Conservation (phyloP, 2,329 filamentous ascomycete genomes). For the Penicillium italicum region DNA sequence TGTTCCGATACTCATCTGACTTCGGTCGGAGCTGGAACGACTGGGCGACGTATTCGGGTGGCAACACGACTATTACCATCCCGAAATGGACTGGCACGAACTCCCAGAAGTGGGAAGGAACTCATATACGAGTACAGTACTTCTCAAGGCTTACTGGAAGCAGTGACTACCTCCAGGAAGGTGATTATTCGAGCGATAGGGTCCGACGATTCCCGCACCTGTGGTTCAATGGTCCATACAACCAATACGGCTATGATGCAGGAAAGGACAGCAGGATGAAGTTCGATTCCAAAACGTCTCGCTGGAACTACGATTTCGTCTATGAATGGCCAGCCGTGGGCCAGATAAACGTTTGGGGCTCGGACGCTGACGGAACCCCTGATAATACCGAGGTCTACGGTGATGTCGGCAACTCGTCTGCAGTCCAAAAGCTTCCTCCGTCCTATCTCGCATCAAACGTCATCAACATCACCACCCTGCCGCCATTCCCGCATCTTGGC, state of each 20-base stretch:
- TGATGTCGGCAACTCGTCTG: constrained; percentile 57
- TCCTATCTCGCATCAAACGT: constrained; percentile 54
- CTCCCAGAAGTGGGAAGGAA: constrained; percentile 58
- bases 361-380: constrained; percentile 59
- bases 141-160: constrained; percentile 58
- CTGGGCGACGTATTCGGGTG: constrained; percentile 55
- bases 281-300: constrained; percentile 44
- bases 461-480: constrained; percentile 57
- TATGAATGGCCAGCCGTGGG: constrained; percentile 60
- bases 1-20: constrained; percentile 60
- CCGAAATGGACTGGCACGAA: constrained; percentile 56
- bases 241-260: constrained; percentile 61
- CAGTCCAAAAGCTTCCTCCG: constrained; percentile 61
- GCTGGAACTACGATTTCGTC: constrained; percentile 60
- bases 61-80: constrained; percentile 47
- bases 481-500: constrained; percentile 53
- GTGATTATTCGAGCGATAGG: constrained; percentile 45
- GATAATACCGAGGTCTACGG: constrained; percentile 58
- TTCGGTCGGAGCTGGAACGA: constrained; percentile 60
- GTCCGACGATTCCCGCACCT: constrained; percentile 58
- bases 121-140: constrained; percentile 62
- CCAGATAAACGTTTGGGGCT: constrained; percentile 64
- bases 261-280: constrained; percentile 54
- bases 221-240: constrained; percentile 60
- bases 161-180: constrained; percentile 58